These are phyloP conservation scores for Dissophora ornata DNA, from an alignment of 192 early-diverging fungal genomes.

Conservation along the genomic window DNA sequence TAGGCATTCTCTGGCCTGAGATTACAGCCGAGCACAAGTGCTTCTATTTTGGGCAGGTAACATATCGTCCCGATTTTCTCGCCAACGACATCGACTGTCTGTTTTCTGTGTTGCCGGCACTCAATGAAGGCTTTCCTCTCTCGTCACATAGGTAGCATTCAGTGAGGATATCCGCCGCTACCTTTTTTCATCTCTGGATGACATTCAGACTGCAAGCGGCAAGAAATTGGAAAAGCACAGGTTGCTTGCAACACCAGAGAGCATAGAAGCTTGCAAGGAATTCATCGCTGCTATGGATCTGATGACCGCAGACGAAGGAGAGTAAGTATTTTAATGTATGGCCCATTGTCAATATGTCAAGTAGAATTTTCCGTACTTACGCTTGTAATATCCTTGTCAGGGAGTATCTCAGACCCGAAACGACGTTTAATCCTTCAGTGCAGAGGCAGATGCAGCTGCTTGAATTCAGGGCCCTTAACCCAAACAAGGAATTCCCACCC, in stretches of 20 bases:
- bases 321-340: conserved; percentile 63
- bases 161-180: conserved; percentile 70
- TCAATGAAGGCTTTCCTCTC: conserved; percentile 1
- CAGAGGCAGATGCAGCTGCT: conserved; percentile 69
- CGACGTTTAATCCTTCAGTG: conserved; percentile 70
- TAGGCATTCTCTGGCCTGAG: conserved; percentile 72
- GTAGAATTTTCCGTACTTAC: conserved; percentile 1
- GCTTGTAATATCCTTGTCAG: conserved; percentile 2
- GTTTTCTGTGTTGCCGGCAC: too few relatives aligned
- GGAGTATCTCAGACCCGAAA: conserved; percentile 65
- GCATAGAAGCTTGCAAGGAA: conserved; percentile 60
- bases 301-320: conserved; percentile 61
- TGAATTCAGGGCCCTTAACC: conserved; percentile 68
- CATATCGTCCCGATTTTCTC: too few relatives aligned
- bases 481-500: conserved; percentile 61
- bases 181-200: conserved; percentile 63
- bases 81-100: too few relatives aligned
- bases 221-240: conserved; percentile 59
- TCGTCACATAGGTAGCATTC: conserved; percentile 67
- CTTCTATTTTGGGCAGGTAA: conserved; percentile 61
- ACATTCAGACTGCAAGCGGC: conserved; percentile 50
- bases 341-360: too few relatives aligned
- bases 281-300: conserved; percentile 73
- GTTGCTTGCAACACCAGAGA: conserved; percentile 62
- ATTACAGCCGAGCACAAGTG: conserved; percentile 49